These are phyloP conservation scores for Tephrocybe sp. DNA, from an alignment of 768 basidiomycete genomes.

Conservation along the genomic window DNA sequence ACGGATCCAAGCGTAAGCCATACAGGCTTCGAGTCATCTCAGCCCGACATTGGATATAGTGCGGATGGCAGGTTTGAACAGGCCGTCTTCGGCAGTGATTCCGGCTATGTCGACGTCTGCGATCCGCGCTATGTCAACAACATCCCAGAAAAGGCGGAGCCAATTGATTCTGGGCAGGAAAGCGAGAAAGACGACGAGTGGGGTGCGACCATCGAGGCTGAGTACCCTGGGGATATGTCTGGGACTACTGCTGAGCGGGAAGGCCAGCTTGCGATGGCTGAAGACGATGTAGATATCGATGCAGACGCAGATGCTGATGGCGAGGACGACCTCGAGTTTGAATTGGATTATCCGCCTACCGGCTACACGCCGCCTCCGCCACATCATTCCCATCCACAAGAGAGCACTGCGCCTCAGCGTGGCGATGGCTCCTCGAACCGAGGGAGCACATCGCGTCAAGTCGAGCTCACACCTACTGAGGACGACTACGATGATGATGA, in stretches of 20 bases:
- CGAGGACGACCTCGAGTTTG: constrained; percentile 27
- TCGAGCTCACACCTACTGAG: constrained; percentile 6
- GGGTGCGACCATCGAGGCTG: constrained; percentile 7
- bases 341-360: constrained; percentile 25
- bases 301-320: constrained; percentile 22
- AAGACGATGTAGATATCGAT: constrained; percentile 9
- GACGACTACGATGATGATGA: constrained; percentile 22
- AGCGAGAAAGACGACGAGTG: constrained; percentile 5
- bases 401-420: constrained; percentile 7
- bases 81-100: constrained; percentile 1
- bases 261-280: neutral
- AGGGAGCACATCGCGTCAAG: neutral
- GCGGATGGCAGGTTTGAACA: constrained; percentile 9
- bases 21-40: constrained; percentile 2
- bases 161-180: neutral
- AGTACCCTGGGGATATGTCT: neutral
- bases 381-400: constrained; percentile 7
- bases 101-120: constrained; percentile 12
- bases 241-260: constrained; percentile 2
- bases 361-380: constrained; percentile 20
- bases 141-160: neutral
- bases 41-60: constrained; percentile 6
- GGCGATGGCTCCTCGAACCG: constrained; percentile 14
- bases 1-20: constrained; percentile 1
- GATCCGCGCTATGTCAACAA: constrained; percentile 12